phyloP scores from a whole-genome alignment of 106 monocot species.

The Apostasia ramifera region DNA sequence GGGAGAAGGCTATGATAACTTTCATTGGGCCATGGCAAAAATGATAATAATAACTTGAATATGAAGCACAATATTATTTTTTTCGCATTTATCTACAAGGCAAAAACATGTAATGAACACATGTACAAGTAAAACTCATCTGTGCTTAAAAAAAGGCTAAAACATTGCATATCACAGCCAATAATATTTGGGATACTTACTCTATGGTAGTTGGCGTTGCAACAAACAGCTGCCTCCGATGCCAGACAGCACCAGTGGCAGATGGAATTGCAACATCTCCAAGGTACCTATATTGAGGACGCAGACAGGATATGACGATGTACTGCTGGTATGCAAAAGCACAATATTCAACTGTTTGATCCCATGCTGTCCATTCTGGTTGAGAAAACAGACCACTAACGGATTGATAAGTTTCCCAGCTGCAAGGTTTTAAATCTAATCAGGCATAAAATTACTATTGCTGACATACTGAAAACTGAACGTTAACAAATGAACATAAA shows the following conservation, averaged over 20 bases:
- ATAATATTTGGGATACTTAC: constrained; percentile 35
- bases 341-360: constrained; percentile 99
- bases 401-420: constrained; percentile 96
- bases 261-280: constrained; percentile 95
- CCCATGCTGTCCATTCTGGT: constrained; percentile 99
- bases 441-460: not conserved
- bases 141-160: too few species aligned
- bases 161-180: too few species aligned
- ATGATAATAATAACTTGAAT: too few species aligned
- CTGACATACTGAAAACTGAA: not conserved
- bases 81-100: too few species aligned
- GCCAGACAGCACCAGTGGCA: constrained; percentile 98
- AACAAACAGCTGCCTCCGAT: constrained; percentile 95
- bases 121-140: too few species aligned
- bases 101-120: too few species aligned
- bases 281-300: constrained; percentile 89
- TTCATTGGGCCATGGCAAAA: too few species aligned
- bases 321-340: constrained; percentile 95
- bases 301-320: constrained; percentile 89
- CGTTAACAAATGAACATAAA: not conserved
- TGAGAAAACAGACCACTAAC: constrained; percentile 89
- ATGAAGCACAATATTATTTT: too few species aligned
- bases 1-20: too few species aligned
- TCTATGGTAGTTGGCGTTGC: constrained; percentile 96
- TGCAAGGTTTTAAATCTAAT: constrained; percentile 26